Evolutionary conservation across 345 rosid species (phyloP), one percentile per base, ranked within the genome.

Genomic region (Acer campestre): DNA sequence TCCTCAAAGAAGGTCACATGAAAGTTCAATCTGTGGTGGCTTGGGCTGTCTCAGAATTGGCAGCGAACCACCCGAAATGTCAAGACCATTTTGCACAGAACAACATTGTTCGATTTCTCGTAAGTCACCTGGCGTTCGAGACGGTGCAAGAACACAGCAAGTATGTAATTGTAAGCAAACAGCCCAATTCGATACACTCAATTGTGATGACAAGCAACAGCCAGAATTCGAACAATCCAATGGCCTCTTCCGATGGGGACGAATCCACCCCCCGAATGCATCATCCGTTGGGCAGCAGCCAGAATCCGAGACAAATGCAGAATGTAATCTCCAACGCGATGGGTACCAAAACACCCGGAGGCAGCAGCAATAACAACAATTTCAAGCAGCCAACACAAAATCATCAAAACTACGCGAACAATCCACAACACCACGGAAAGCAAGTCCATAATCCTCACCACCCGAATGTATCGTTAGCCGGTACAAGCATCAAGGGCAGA

Each of bases 1-100:
- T 91, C 81, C 98, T 95, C 2, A 91, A 90, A 86, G 94, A 93
- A 67, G 97, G 94, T 70, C 88, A 85, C 77, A 91, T 95, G 97
- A 89, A 88, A 65, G 93, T 87, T 49, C 97, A 89, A 75, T 80
- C 90, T 1, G 84, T 87, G 68, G 94, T 88, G 67, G 97, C 94
- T 10, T 90, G 92, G 93, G 91, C 94, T 4, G 86, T 89, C 1
- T 90, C 97, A 7, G 94, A 92, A 74, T 68, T 92, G 82, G 94
- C 93, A 1, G 84, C 85, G 2, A 75, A 83, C 71, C 88, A 92
- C 74, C 89, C 93, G 0, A 88, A 89, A 80, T 89, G 95, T 78
- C 92, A 88, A 67, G 95, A 90, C 71, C 93, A 92, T 80, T 92
- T 92, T 14, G 90, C 91, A 2, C 91, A 87, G 86, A 88, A 82